Evolutionary conservation across 257 asterid genomes (phyloP), one percentile per base, ranked within the genome.

Genomic region (Primulina tabacum): DNA sequence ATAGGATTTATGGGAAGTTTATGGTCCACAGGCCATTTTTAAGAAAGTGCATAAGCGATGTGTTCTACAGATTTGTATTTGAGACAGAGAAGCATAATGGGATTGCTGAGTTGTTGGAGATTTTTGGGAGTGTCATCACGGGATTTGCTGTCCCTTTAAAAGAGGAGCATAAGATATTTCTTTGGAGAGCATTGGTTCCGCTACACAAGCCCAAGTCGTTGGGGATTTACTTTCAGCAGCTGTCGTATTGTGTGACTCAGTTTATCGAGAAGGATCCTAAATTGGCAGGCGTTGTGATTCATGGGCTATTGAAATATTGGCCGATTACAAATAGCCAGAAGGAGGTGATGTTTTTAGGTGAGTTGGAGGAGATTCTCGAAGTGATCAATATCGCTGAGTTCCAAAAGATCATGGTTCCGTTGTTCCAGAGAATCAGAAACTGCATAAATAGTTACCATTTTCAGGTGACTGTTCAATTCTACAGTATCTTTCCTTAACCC

Each of bases 331-430:
- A 85, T 75, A 92, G 93, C 78, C 95, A 85, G 79, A 92, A 92
- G 84, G 98, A 92, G 84, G 87, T 90, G 71, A 90, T 92, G 94
- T 90, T 92, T 69, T 76, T 92, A 76, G 81, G 94, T 32, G 97
- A 90, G 87, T 65, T 90, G 79, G 97, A 92, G 86, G 96, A 92
- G 86, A 89, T 90, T 79, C 79, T 92, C 40, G 98, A 90, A 80
- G 81, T 72, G 26, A 87, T 92, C 67, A 82, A 79, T 79, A 81
- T 87, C 90, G 76, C 82, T 32, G 97, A 90, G 82, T 92, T 92
- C 72, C 96, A 88, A 71, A 86, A 86, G 53, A 83, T 90, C 59
- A 90, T 90, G 95, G 87, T 85, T 67, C 98, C 96, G 0, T 81
- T 92, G 75, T 92, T 88, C 75, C 76, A 81, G 85, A 85, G 97